phyloP scores from a whole-genome alignment of 2,329 filamentous ascomycete genomes.

The Samsoniella hepiali region DNA sequence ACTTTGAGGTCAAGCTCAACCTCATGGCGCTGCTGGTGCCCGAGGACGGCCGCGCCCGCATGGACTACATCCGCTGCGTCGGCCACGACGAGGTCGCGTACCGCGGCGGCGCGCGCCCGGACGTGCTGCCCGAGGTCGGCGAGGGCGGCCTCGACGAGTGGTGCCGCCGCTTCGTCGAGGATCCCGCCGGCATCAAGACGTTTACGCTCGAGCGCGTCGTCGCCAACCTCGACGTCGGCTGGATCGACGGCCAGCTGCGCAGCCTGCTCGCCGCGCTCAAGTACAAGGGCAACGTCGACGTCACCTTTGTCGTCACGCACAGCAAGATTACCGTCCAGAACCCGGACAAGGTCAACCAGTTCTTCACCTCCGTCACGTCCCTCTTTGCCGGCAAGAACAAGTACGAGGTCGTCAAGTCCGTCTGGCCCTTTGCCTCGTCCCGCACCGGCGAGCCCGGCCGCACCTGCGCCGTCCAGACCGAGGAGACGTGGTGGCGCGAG shows the following conservation, averaged over 20 bases:
- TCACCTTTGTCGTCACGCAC: conserved; percentile 51
- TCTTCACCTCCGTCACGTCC: conserved; percentile 50
- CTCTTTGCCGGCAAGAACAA: conserved; percentile 51
- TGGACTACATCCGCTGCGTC: conserved; percentile 54
- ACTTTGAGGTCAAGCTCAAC: conserved; percentile 55
- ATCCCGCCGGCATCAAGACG: conserved; percentile 42
- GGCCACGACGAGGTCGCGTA: conserved; percentile 47
- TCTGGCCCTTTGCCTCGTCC: conserved; percentile 56
- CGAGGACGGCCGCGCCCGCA: conserved; percentile 40
- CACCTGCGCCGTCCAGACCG: conserved; percentile 50
- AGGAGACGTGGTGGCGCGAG: conserved; percentile 54
- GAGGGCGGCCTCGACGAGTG: conserved; percentile 47
- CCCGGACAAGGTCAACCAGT: conserved; percentile 51
- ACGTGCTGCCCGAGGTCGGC: conserved; percentile 42
- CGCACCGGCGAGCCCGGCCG: conserved; percentile 43
- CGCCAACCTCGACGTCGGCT: conserved; percentile 52
- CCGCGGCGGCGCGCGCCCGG: conserved; percentile 44
- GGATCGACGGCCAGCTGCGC: conserved; percentile 53
- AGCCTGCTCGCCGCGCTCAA: conserved; percentile 47
- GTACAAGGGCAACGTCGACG: conserved; percentile 48
- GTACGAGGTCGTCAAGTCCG: conserved; percentile 53
- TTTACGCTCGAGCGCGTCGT: conserved; percentile 53
- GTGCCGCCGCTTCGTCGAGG: conserved; percentile 47
- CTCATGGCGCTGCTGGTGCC: conserved; percentile 52
- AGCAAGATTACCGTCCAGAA: conserved; percentile 47